phyloP scores from a whole-genome alignment of 1,139 yeast species.

The Candida sanyaensis region DNA sequence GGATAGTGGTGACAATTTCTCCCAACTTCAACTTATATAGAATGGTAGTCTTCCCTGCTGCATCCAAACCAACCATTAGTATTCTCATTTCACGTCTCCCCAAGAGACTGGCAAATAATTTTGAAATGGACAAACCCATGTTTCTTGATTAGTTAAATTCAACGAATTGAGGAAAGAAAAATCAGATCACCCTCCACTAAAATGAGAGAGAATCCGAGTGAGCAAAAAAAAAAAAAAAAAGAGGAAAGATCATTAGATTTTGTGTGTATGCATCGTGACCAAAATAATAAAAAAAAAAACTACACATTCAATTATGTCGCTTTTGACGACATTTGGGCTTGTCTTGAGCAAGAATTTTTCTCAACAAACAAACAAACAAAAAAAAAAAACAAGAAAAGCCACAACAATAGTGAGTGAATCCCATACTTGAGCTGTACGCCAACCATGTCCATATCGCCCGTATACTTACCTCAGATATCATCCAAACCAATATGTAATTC shows the following conservation, averaged over 20 bases:
- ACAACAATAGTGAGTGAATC: not conserved
- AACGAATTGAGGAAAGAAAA: not conserved
- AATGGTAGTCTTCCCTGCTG: slow-evolving; percentile 44
- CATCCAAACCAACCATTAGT: slow-evolving; percentile 43
- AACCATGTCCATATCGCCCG: not conserved
- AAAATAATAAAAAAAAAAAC: slow-evolving; percentile 1
- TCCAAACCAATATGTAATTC: not conserved
- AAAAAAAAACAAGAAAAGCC: not conserved
- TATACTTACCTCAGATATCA: not conserved
- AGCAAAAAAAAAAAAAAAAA: not conserved
- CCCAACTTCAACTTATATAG: slow-evolving; percentile 41
- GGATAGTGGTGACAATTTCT: slow-evolving; percentile 41
- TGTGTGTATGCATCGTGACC: slow-evolving; percentile 4
- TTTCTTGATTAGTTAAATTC: not conserved
- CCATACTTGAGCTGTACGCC: not conserved
- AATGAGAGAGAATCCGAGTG: too few species aligned
- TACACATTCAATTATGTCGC: not conserved
- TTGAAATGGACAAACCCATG: slow-evolving; percentile 37
- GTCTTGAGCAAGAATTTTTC: not conserved
- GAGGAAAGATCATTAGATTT: slow-evolving; percentile 1
- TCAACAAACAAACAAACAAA: not conserved
- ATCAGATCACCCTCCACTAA: not conserved
- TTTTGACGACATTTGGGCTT: not conserved
- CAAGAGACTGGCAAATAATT: slow-evolving; percentile 33
- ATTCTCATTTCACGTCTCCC: slow-evolving; percentile 44